These are phyloP conservation scores for Hemisphaericaspora xylanilytica DNA, from an alignment of 1,139 yeast genomes.

Conservation along the genomic window DNA sequence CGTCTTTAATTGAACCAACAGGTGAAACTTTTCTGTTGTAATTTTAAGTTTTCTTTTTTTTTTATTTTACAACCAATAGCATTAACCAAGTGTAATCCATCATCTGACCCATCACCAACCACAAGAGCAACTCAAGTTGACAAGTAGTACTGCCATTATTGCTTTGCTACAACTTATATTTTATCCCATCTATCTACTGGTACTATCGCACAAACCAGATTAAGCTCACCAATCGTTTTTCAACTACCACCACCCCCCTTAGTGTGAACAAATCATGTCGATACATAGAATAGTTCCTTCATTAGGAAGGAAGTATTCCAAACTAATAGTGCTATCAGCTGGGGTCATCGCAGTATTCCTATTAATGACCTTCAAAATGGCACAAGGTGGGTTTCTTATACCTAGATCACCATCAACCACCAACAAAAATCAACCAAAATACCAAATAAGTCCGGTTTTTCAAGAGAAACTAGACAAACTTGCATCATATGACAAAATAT, in stretches of 20 bases:
- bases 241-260: no score
- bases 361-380: neutral
- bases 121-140: no score
- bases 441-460: neutral
- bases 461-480: constrained; percentile 2
- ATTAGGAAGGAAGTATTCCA: constrained; percentile 1
- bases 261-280: neutral
- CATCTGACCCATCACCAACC: no score
- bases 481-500: constrained; percentile 6
- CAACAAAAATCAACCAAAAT: neutral
- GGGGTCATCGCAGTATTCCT: neutral
- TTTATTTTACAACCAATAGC: no score
- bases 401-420: neutral
- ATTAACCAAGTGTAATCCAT: no score
- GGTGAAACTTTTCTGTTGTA: no score
- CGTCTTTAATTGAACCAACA: no score
- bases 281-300: neutral
- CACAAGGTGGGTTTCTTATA: neutral
- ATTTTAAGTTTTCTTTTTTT: no score
- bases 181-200: no score
- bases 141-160: no score
- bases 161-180: no score
- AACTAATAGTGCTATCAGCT: neutral
- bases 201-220: neutral
- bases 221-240: no score